Evolutionary conservation across 768 basidiomycete species (phyloP), one percentile per base, ranked within the genome.

Genomic region (Coprinellus aureogranulatus): DNA sequence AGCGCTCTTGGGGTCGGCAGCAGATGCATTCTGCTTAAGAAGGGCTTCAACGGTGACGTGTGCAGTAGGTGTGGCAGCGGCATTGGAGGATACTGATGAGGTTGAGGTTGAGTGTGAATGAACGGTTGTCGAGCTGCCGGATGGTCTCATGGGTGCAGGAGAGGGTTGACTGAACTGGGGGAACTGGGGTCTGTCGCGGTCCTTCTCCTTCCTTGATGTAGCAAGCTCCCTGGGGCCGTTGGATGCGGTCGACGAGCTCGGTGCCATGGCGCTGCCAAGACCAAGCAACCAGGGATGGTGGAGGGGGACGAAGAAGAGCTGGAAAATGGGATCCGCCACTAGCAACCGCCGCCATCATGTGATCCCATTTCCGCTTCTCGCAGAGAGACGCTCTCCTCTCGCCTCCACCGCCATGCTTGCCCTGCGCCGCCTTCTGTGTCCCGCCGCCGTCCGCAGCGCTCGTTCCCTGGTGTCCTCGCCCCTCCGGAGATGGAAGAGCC

Each of bases 1-100:
- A 34, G 81, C 79, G n/a, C 72, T 62, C 59, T 72, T 77, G 40
- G 86, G 86, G 71, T 86, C 82, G 47, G 78, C 69, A 0, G 82
- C 72, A 22, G 70, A 65, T 5, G 82, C 77, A 63, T 91, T 80
- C 26, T 78, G 70, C 42, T 78, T 71, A 62, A 92, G 77, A 54
- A 89, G 75, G 18, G 76, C 64, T 2, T 86, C 84, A 51, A 81
- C 67, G 4, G 84, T 73, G 57, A 85, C 70, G 4, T 79, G 30
- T 40, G 77, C 66, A 8, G 77, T 70, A 5, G 78, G 70, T 5
- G 70, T 64, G 37, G 70, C 69, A 22, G 72, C 65, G 0, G 75
- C 67, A 14, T 74, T 65, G 10, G 70, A 64, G 14, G 74, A 58
- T n/a, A 70, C 48, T n/a, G 73, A 65, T 1, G 73, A 66, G 14